phyloP scores from a whole-genome alignment of 768 basidiomycete genomes.

The Russula compacta region DNA sequence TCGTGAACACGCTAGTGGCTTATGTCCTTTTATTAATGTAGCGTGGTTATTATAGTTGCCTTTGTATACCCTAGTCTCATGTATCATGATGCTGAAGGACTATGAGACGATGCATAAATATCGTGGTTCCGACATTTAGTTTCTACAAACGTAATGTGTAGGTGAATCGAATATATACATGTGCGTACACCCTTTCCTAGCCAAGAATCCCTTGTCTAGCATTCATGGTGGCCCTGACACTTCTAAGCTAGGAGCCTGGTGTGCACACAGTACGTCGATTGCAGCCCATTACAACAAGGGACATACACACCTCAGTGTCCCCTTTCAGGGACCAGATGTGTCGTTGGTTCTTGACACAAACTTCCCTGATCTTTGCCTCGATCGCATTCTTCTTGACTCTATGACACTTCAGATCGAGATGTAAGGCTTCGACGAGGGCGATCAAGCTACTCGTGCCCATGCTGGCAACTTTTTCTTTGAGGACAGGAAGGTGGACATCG shows the following conservation, averaged over 20 bases:
- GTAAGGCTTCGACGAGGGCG: constrained; percentile 63
- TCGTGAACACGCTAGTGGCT: not conserved
- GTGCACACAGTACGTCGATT: not conserved
- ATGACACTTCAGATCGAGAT: constrained; percentile 56
- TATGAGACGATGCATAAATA: not conserved
- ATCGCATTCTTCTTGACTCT: constrained; percentile 80
- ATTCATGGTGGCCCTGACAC: not conserved
- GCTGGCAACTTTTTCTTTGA: constrained; percentile 54
- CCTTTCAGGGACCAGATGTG: constrained; percentile 68
- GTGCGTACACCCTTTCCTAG: not conserved
- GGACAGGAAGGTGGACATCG: constrained; percentile 46
- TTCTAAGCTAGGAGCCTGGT: not conserved
- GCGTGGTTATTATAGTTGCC: not conserved
- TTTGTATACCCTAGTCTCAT: constrained; percentile 3
- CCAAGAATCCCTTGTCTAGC: not conserved
- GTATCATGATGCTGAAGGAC: not conserved
- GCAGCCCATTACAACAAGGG: not conserved
- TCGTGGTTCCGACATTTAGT: not conserved
- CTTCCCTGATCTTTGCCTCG: constrained; percentile 70
- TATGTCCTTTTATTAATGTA: not conserved
- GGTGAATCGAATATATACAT: constrained; percentile 5
- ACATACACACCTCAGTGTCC: constrained; percentile 10
- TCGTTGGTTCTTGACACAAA: constrained; percentile 63
- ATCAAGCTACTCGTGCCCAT: constrained; percentile 54
- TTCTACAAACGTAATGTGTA: not conserved